These are phyloP conservation scores for Paramecium octaurelia DNA, from an alignment of 73 alveolate species.

Conservation along the genomic window DNA sequence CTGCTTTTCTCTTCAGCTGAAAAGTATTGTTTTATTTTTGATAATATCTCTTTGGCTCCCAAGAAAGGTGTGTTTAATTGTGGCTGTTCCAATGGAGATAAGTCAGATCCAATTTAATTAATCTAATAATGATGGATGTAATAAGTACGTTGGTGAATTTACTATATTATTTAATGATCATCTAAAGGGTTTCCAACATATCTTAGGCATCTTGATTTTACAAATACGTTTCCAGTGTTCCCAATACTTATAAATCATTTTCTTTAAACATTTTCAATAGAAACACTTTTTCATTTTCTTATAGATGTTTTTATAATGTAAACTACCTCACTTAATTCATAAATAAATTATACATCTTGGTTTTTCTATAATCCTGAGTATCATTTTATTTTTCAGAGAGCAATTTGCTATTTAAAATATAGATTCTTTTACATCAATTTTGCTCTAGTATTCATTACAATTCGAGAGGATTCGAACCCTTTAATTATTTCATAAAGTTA, in stretches of 20 bases:
- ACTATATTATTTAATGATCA: neutral
- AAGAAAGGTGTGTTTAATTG: neutral
- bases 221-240: constrained; percentile 2
- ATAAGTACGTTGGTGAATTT: neutral
- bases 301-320: neutral
- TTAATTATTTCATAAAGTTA: neutral
- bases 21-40: neutral
- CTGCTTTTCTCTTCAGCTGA: neutral
- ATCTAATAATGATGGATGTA: neutral
- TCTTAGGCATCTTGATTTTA: constrained; percentile 23
- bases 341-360: constrained; percentile 2
- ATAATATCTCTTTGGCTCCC: neutral
- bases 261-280: constrained; percentile 29
- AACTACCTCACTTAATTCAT: constrained; percentile 19
- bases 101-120: neutral
- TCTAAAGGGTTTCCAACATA: neutral
- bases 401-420: neutral
- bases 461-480: neutral
- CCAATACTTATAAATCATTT: constrained; percentile 8
- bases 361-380: constrained; percentile 7
- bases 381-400: neutral
- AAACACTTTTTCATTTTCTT: neutral
- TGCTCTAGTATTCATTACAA: neutral
- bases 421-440: neutral
- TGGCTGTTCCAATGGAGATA: neutral